A percentile compares a stretch with the other conserved stretches of the same genome.
These are phyloP conservation scores for Achaetomium macrosporum DNA, from an alignment of 2,329 filamentous ascomycete species.

Conservation along the genomic window DNA sequence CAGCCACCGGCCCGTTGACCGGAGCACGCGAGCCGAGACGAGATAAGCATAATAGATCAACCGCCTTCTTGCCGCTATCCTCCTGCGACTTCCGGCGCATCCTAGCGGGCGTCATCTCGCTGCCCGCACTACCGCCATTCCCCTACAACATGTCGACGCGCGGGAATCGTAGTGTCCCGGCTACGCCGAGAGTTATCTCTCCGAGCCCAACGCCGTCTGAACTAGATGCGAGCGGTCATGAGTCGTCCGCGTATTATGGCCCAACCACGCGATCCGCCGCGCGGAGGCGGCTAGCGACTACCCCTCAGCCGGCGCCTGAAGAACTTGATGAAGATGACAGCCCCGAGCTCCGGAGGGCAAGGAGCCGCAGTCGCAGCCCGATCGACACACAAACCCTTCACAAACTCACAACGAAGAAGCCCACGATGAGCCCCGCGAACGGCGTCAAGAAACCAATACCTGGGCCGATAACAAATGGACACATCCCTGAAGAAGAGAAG, in stretches of 20 bases:
- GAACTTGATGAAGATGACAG: constrained; percentile 45
- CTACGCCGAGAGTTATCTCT: constrained; percentile 81
- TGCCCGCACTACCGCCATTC: constrained; percentile 56
- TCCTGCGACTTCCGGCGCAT: constrained; percentile 44
- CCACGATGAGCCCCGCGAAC: constrained; percentile 20
- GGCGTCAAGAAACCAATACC: constrained; percentile 11
- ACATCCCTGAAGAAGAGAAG: neutral
- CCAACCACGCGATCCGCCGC: constrained; percentile 73
- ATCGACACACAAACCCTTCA: constrained; percentile 47
- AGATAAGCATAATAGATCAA: constrained; percentile 45
- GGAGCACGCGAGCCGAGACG: constrained; percentile 40
- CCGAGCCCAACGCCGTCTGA: constrained; percentile 74
- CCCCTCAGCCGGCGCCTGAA: constrained; percentile 57
- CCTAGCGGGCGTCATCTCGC: constrained; percentile 51
- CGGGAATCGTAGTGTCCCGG: constrained; percentile 55
- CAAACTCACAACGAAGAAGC: constrained; percentile 41
- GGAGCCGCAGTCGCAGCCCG: constrained; percentile 67
- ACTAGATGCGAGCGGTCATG: constrained; percentile 45
- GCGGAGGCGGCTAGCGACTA: constrained; percentile 47
- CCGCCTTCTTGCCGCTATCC: constrained; percentile 41
- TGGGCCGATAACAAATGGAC: constrained; percentile 14
- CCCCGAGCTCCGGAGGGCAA: constrained; percentile 53
- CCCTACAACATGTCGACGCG: constrained; percentile 48
- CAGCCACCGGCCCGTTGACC: constrained; percentile 16
- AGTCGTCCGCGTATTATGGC: constrained; percentile 53